Evolutionary conservation across 306 rosid species (phyloP), one percentile per base, ranked within the genome.

Genomic region (Mimosa pudica): DNA sequence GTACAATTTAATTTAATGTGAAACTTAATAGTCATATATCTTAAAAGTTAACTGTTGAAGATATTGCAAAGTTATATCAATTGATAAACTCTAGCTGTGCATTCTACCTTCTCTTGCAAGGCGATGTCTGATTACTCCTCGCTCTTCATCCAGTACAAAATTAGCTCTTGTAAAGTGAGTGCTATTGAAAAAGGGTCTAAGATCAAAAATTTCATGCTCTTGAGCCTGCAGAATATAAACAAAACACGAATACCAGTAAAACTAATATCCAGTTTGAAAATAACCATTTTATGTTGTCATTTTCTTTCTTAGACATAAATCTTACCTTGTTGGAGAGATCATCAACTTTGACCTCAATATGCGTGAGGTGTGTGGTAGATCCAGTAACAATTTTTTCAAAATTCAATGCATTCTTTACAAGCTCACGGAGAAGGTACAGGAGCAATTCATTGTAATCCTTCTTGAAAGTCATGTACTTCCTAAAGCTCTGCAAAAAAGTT

Each of bases 381-480:
- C 97, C 98, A 1, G 87, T 47, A 51, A 93, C 91, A 67, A 95
- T 88, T 86, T 89, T 92, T 84, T 95, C 94, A 4, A 93, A 91
- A 71, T 89, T 89, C 82, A 93, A 74, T 14, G 98, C 98, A 84
- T 88, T 89, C 86, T 85, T 93, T 81, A 91, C 97, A 45, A 95
- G 99, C 84, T 86, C 92, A 0, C 90, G 92, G 63, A 95, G 99
- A 65, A 91, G 88, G 83, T 88, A 79, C 14, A 92, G 82, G 33
- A 95, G 92, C 79, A 91, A 80, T 46, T 89, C 92, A 62, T 95
- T 91, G 66, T 82, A 89, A 81, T 95, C 99, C 93, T 91, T 93
- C 94, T 93, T 95, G 86, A 85, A 93, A 85, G 99, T 93, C 91
- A 93, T 88, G 14, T 95, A 92, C 87, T 87, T 91, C 75, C 92